These are phyloP conservation scores for Westerdykella ornata DNA, from an alignment of 2,329 filamentous ascomycete genomes.

Conservation along the genomic window DNA sequence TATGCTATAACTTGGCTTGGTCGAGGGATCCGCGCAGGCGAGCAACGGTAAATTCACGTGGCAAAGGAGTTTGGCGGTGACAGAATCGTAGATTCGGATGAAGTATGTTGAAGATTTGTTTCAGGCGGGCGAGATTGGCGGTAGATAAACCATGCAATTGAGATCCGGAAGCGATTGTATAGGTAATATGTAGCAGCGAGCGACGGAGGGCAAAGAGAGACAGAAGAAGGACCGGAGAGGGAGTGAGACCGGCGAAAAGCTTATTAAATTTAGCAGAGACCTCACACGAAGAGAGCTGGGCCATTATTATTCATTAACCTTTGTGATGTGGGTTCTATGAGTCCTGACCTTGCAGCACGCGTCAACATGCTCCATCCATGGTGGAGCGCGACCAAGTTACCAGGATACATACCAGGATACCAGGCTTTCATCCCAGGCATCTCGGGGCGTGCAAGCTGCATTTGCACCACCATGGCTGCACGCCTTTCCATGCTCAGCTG, in stretches of 20 bases:
- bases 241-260: slow-evolving; percentile 24
- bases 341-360: slow-evolving; percentile 25
- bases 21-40: slow-evolving; percentile 18
- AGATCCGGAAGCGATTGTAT: slow-evolving; percentile 15
- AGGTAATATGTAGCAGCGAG: slow-evolving; percentile 17
- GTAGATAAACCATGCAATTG: too few relatives aligned
- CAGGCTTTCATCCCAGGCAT: slow-evolving; percentile 19
- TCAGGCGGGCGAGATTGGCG: background rate
- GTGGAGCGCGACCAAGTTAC: slow-evolving; percentile 26
- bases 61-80: background rate
- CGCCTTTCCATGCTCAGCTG: slow-evolving; percentile 17
- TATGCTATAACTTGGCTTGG: slow-evolving; percentile 15
- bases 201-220: slow-evolving; percentile 16
- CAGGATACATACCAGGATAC: slow-evolving; percentile 23
- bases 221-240: slow-evolving; percentile 4
- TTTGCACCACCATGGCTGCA: slow-evolving; percentile 19
- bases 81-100: too few relatives aligned
- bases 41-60: slow-evolving; percentile 14
- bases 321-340: slow-evolving; percentile 31
- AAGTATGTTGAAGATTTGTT: background rate
- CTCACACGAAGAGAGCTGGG: too few relatives aligned
- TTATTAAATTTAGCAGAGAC: slow-evolving; percentile 25
- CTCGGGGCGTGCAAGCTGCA: slow-evolving; percentile 15
- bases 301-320: slow-evolving; percentile 4
- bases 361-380: slow-evolving; percentile 17